Base-by-base conservation (phyloP, 208 protist genomes). In the Wallacemonas collosoma region DNA sequence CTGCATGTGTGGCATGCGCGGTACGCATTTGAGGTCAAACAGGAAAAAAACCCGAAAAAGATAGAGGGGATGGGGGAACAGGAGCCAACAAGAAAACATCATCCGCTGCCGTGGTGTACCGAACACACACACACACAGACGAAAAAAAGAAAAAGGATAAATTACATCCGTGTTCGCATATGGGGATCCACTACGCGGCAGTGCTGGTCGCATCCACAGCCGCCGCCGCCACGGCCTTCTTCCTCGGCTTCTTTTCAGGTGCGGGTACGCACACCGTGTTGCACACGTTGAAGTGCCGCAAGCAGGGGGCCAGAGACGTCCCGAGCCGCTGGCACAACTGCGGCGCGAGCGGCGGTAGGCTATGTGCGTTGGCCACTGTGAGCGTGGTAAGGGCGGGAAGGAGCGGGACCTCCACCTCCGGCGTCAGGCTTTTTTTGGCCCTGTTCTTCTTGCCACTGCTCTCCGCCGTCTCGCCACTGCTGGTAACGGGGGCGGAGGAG, bases 361-460 rank as follows among this genome's bases (percentile, higher is more conserved):
- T 82, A 40, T 89, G 79, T 7, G 90, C 68, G 73, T 93, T 90
- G 35, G 82, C 86, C 1, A 96, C 53, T 1, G 87, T 94, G 44
- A 93, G 44, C 12, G 85, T 72, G 12, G 77, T 77, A 60, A 96
- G 68, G 4, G 39, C 43, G 2, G 87, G 86, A 14, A 71, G n/a
- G 5, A 71, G 50, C 1, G 40, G 6, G 8, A 80, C 79, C 14
- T 66, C 71, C 0, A 71, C 80, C n/a, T 81, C 84, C 9, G 51
- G 51, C n/a, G 17, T 65, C 26, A 47, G 9, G n/a, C 38, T 51
- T 45, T 68, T 61, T 41, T 75, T 58, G 36, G 3, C 36, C 45
- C 68, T 76, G 55, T 78, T 44, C 55, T 68, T 60, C 43, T 72
- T 55, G 44, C 71, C 38, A 17, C 36, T 17, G 69, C 73, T 50